phyloP scores from a whole-genome alignment of 148 eudicot genomes.

The Simmondsia chinensis region DNA sequence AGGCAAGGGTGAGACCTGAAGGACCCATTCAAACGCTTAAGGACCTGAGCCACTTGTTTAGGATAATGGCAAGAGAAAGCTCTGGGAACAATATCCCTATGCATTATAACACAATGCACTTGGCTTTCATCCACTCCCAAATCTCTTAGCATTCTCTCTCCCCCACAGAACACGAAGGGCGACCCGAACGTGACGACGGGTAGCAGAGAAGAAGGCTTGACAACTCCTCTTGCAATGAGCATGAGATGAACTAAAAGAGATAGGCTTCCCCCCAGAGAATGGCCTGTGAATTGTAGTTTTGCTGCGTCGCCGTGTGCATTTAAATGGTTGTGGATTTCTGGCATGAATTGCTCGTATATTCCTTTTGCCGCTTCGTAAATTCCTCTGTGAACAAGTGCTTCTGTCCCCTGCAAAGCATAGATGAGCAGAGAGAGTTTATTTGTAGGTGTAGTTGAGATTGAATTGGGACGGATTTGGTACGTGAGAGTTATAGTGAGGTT shows the following conservation, averaged over 20 bases:
- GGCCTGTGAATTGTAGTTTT: conserved; percentile 75
- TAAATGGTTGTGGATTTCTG: conserved; percentile 53
- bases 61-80: conserved; percentile 89
- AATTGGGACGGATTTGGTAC: not conserved
- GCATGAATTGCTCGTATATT: conserved; percentile 72
- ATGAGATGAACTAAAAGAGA: conserved; percentile 65
- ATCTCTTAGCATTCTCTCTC: conserved; percentile 43
- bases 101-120: conserved; percentile 67
- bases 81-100: conserved; percentile 88
- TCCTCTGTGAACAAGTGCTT: conserved; percentile 80
- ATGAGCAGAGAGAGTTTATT: too few species aligned
- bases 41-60: conserved; percentile 45
- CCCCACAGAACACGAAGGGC: conserved; percentile 76
- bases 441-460: too few species aligned
- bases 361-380: conserved; percentile 93
- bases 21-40: conserved; percentile 50
- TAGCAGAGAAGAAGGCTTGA: conserved; percentile 40
- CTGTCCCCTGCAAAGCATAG: conserved; percentile 61
- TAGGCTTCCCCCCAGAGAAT: conserved; percentile 84
- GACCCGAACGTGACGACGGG: conserved; percentile 81
- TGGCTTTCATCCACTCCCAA: conserved; percentile 51
- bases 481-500: conserved; percentile 6
- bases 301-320: conserved; percentile 38
- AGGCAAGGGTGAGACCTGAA: conserved; percentile 74
- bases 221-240: conserved; percentile 43